Evolutionary conservation across 768 basidiomycete genomes (phyloP).

Genomic region (Auricularia cornea): DNA sequence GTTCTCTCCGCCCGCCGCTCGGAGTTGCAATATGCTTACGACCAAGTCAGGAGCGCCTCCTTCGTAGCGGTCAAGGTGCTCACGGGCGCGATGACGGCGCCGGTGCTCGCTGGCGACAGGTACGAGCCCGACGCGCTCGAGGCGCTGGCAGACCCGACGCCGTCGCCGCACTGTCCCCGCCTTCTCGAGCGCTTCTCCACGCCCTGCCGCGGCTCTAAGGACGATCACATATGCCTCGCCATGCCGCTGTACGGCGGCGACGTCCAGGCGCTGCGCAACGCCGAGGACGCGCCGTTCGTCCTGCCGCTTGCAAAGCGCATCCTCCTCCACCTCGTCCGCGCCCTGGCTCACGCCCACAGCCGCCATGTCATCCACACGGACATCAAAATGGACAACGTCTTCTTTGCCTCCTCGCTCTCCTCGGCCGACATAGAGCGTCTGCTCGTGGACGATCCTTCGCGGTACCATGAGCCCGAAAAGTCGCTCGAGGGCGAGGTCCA

Average conservation of each 20-base stretch:
- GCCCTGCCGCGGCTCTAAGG: neutral
- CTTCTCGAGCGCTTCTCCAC: slow-evolving; percentile 2
- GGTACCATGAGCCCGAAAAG: slow-evolving; percentile 2
- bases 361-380: slow-evolving; percentile 6
- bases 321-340: slow-evolving; percentile 4
- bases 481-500: neutral
- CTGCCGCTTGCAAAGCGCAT: slow-evolving; percentile 7
- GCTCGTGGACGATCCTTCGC: slow-evolving; percentile 1
- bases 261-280: neutral
- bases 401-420: neutral
- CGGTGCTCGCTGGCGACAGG: neutral
- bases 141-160: neutral
- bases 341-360: slow-evolving; percentile 2
- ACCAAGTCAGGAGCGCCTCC: neutral
- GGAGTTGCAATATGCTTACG: neutral
- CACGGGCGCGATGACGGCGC: slow-evolving; percentile 3
- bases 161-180: slow-evolving; percentile 3
- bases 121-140: neutral
- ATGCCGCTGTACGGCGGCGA: slow-evolving; percentile 7
- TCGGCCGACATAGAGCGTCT: neutral
- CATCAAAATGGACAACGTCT: slow-evolving; percentile 1
- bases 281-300: neutral
- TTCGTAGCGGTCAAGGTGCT: slow-evolving; percentile 10
- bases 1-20: neutral
- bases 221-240: slow-evolving; percentile 6